These are phyloP conservation scores for Lactarius quietus DNA, from an alignment of 768 basidiomycete species.

Conservation along the genomic window DNA sequence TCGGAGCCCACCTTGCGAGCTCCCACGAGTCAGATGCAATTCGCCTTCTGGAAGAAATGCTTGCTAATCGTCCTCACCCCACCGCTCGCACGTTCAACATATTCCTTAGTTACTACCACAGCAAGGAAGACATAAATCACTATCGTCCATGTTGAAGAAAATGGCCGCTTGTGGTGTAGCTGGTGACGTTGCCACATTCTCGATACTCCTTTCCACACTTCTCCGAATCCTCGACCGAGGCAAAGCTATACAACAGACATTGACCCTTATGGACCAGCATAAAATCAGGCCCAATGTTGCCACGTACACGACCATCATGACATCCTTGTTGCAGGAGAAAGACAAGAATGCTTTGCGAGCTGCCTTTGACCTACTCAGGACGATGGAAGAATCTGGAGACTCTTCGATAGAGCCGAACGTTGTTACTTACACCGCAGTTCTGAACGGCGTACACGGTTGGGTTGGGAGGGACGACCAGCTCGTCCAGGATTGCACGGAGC, in stretches of 20 bases:
- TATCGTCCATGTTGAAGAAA: conserved; percentile 54
- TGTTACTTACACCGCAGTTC: conserved; percentile 79
- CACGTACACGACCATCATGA: conserved; percentile 77
- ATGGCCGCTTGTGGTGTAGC: conserved; percentile 52
- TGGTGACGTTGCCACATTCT: conserved; percentile 85
- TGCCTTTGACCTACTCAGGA: conserved; percentile 64
- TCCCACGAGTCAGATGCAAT: conserved; percentile 36
- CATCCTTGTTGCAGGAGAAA: conserved; percentile 60
- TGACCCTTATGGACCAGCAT: conserved; percentile 72
- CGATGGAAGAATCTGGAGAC: conserved; percentile 60
- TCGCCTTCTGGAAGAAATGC: conserved; percentile 40
- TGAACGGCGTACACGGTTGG: conserved; percentile 67
- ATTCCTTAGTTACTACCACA: conserved; percentile 64
- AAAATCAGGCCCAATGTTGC: conserved; percentile 71
- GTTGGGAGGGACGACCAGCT: conserved; percentile 44
- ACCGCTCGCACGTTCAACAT: conserved; percentile 81
- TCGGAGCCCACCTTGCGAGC: conserved; percentile 58
- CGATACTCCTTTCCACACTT: conserved; percentile 77
- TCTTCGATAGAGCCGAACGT: conserved; percentile 56
- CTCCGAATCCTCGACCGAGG: conserved; percentile 56
- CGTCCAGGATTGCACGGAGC: conserved; percentile 44
- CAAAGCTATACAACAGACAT: conserved; percentile 61
- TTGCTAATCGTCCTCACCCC: conserved; percentile 50
- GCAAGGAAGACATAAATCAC: conserved; percentile 55
- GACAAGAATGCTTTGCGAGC: conserved; percentile 51